Evolutionary conservation across 768 basidiomycete species (phyloP), one percentile per base, ranked within the genome.

Genomic region (Pleurotus citrinopileatus): DNA sequence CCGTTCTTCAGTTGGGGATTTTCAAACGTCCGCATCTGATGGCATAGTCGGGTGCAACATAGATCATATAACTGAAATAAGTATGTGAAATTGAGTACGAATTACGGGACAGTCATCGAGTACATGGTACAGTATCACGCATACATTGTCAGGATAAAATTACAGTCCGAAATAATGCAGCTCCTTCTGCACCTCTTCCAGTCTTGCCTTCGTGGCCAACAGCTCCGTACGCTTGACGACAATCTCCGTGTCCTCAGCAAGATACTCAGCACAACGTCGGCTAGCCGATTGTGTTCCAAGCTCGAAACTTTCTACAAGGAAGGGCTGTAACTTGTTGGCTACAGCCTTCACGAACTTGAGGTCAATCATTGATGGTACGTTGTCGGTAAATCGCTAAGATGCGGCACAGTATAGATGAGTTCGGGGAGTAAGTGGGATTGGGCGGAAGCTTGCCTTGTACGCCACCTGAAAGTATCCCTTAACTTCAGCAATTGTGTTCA

Each of bases 381-480:
- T 67, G 56, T 80, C 77, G 47, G 78, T 75, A 54, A 78, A 65
- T n/a, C 77, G 69, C 78, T 79, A 53, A n/a, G n/a, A 27, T 26
- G 23, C 6, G 7, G 23, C 26, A 17, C n/a, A 42, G n/a, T n/a
- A n/a, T n/a, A n/a, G n/a, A n/a, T n/a, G n/a, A n/a, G n/a, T n/a
- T n/a, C n/a, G n/a, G n/a, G n/a, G n/a, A n/a, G n/a, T n/a, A n/a
- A n/a, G n/a, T n/a, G n/a, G n/a, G n/a, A n/a, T n/a, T n/a, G 26
- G 51, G 15, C 13, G 22, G 56, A 7, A 20, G 13, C 62, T n/a
- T 1, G 67, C 78, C 65, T 78, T 78, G 61, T 73, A 78, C 0
- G 77, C 67, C 10, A 78, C 70, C 59, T 76, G 71, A 64, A 74
- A 78, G 58, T 78, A 78, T 13, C 75, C 75, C 7, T 70, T 61